Percentiles rank a stretch among this genome's conserved stretches.
phyloP scores from a whole-genome alignment of 1,139 yeast genomes.

The Kodamaea suecica region DNA sequence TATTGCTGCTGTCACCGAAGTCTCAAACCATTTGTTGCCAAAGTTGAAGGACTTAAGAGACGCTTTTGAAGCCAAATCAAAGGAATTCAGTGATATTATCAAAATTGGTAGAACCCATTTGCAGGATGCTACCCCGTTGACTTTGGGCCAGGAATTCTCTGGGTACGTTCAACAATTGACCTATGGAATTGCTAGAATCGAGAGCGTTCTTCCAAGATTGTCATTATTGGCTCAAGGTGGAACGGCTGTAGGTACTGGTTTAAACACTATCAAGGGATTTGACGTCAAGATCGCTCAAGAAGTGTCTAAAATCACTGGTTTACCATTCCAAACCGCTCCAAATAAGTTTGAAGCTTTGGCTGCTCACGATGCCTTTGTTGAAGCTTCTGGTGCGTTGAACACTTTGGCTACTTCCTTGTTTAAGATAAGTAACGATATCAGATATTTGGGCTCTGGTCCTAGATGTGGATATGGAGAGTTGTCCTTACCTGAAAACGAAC shows the following conservation, averaged over 20 bases:
- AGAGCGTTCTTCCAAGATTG: slow-evolving; percentile 18
- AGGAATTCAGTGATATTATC: slow-evolving; percentile 19
- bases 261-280: slow-evolving; percentile 19
- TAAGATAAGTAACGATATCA: slow-evolving; percentile 22
- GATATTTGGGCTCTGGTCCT: slow-evolving; percentile 23
- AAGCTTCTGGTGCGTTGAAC: slow-evolving; percentile 22
- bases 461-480: slow-evolving; percentile 24
- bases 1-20: slow-evolving; percentile 21
- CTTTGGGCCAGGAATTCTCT: slow-evolving; percentile 21
- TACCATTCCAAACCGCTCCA: slow-evolving; percentile 20
- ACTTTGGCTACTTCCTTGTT: slow-evolving; percentile 20
- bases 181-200: slow-evolving; percentile 19
- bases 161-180: slow-evolving; percentile 22
- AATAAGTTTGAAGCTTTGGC: slow-evolving; percentile 24
- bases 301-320: slow-evolving; percentile 18
- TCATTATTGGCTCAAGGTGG: slow-evolving; percentile 22
- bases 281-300: slow-evolving; percentile 18
- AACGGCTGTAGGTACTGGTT: slow-evolving; percentile 23
- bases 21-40: slow-evolving; percentile 17
- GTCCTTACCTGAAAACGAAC: slow-evolving; percentile 22
- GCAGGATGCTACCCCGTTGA: slow-evolving; percentile 23
- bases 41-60: slow-evolving; percentile 19
- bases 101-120: slow-evolving; percentile 23
- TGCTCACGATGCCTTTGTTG: slow-evolving; percentile 22
- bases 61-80: slow-evolving; percentile 17